Evolutionary conservation across 495 filamentous ascomycete species (phyloP).

Genomic region (Aspergillus taichungensis): DNA sequence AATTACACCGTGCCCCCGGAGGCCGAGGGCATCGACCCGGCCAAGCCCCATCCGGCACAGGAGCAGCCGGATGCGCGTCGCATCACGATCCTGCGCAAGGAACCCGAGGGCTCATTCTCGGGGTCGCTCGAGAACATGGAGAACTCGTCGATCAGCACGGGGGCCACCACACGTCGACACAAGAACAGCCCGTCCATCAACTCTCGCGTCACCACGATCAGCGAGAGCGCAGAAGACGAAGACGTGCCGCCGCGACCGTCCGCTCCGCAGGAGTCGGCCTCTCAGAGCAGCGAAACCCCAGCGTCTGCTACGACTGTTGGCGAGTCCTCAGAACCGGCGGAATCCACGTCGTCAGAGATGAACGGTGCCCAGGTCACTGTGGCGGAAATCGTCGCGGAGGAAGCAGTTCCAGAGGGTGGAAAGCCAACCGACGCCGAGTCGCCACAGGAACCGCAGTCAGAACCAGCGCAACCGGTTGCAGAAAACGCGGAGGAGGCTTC

Average conservation of each 20-base stretch:
- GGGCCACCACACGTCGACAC: conserved; percentile 63
- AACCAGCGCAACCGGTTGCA: too few relatives aligned
- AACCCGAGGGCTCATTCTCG: conserved; percentile 18
- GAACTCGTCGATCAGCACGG: conserved; percentile 35
- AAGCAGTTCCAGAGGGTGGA: too few relatives aligned
- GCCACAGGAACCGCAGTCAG: too few relatives aligned
- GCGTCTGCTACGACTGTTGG: neutral
- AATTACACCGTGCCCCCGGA: conserved; percentile 93
- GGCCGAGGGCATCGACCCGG: conserved; percentile 66
- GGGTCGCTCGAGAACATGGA: conserved; percentile 23
- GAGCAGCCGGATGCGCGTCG: conserved; percentile 31
- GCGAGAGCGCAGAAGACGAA: conserved; percentile 63
- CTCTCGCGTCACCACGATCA: conserved; percentile 62
- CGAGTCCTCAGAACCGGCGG: neutral
- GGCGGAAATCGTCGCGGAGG: conserved; percentile 13
- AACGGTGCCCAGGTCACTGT: conserved; percentile 17
- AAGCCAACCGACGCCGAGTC: too few relatives aligned
- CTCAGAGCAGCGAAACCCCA: too few relatives aligned
- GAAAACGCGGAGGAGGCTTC: neutral
- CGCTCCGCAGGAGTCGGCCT: conserved; percentile 6
- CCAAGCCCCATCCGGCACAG: conserved; percentile 27
- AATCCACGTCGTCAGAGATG: neutral
- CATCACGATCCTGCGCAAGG: conserved; percentile 37
- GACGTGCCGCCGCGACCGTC: conserved; percentile 15
- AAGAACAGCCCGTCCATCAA: conserved; percentile 68